These are phyloP conservation scores for Clonostachys rhizophaga DNA, from an alignment of 2,329 filamentous ascomycete genomes.

Conservation along the genomic window DNA sequence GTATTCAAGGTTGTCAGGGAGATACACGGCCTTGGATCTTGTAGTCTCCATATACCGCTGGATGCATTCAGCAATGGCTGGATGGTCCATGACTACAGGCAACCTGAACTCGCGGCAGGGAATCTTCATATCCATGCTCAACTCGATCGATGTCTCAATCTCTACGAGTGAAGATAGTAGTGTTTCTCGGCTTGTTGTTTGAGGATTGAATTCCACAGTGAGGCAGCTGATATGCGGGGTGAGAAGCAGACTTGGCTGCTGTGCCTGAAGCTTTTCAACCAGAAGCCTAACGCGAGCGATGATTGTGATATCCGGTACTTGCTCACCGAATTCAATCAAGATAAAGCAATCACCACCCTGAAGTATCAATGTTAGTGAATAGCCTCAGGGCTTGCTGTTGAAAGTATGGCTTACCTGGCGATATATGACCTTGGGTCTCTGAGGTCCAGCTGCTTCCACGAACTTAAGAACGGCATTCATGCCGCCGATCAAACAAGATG, in stretches of 20 bases:
- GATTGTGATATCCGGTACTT: constrained; percentile 48
- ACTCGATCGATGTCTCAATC: constrained; percentile 8
- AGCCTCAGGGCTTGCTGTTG: neutral
- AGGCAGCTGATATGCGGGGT: constrained; percentile 9
- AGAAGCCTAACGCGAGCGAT: constrained; percentile 19
- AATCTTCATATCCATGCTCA: constrained; percentile 7
- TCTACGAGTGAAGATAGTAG: constrained; percentile 5
- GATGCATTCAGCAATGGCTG: constrained; percentile 21
- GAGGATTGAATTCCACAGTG: constrained; percentile 9
- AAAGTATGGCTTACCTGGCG: neutral
- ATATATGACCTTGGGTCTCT: neutral
- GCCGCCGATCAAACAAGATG: neutral
- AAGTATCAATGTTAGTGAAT: neutral
- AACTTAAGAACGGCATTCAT: neutral
- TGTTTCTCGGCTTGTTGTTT: constrained; percentile 5
- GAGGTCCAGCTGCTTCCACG: neutral
- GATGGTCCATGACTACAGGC: constrained; percentile 21
- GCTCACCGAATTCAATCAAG: constrained; percentile 53
- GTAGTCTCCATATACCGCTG: constrained; percentile 55
- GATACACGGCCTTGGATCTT: constrained; percentile 51
- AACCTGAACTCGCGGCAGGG: constrained; percentile 15
- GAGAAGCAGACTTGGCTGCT: neutral
- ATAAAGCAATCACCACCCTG: constrained; percentile 44
- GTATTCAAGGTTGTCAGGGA: constrained; percentile 56
- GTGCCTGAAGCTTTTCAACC: constrained; percentile 3